Percentiles rank a stretch among this genome's conserved stretches.
Evolutionary conservation across 352 stramenopile species (phyloP).

Genomic region (Phytophthora syringae): DNA sequence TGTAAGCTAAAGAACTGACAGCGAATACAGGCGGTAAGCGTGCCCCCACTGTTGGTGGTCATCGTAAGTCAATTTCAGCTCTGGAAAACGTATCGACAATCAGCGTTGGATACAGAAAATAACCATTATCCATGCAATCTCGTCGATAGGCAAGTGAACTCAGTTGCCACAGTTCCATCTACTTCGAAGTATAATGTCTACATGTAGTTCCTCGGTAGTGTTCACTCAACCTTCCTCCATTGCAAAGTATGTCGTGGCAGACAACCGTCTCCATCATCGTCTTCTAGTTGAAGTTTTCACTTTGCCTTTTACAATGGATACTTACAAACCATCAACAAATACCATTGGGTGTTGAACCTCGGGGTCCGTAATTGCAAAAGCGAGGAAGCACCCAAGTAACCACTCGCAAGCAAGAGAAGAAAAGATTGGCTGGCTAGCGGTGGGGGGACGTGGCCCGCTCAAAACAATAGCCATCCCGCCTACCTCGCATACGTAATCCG

Average conservation of each 20-base stretch:
- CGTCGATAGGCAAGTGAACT: too few species aligned
- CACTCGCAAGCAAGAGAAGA: constrained; percentile 35
- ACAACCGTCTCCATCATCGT: not conserved
- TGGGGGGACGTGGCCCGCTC: constrained; percentile 37
- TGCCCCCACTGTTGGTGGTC: not conserved
- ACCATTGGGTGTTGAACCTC: constrained; percentile 18
- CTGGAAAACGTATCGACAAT: not conserved
- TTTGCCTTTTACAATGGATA: too few species aligned
- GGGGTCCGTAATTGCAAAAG: constrained; percentile 15
- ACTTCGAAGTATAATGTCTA: too few species aligned
- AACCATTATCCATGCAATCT: too few species aligned
- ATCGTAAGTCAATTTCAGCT: not conserved
- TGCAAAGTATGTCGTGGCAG: not conserved
- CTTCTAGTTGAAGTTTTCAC: constrained; percentile 26
- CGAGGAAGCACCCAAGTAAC: constrained; percentile 34
- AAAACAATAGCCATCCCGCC: too few species aligned
- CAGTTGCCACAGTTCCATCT: not conserved
- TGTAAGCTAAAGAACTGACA: not conserved
- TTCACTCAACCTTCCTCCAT: not conserved
- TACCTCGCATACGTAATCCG: constrained; percentile 17
- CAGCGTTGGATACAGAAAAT: not conserved
- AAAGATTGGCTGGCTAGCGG: constrained; percentile 49
- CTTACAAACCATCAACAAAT: too few species aligned
- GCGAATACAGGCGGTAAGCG: not conserved
- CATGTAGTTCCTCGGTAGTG: not conserved